Conservation (phyloP, 805 yeast species). For the Pichia paraexigua region DNA sequence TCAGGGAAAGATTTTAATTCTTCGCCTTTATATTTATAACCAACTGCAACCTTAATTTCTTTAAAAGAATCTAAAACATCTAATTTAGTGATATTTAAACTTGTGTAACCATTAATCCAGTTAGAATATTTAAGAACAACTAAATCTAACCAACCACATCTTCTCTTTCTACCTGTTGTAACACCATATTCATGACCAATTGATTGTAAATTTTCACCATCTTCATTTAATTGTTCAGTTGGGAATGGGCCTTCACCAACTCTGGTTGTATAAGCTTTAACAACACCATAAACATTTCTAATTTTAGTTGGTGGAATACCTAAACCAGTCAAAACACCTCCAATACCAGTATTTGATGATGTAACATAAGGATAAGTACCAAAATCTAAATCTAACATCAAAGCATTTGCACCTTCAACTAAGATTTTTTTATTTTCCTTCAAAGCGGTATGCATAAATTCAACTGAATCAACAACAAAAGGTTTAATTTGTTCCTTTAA, state of each 20-base stretch:
- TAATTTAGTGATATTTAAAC: slow-evolving; percentile 87
- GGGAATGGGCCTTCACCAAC: slow-evolving; percentile 99
- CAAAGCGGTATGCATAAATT: slow-evolving; percentile 73
- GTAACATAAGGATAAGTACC: slow-evolving; percentile 98
- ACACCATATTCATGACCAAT: slow-evolving; percentile 97
- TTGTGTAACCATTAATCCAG: slow-evolving; percentile 89
- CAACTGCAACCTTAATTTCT: slow-evolving; percentile 82
- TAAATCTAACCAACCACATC: slow-evolving; percentile 98
- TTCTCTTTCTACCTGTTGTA: slow-evolving; percentile 97
- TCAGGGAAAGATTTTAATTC: slow-evolving; percentile 80
- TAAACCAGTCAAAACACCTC: slow-evolving; percentile 95
- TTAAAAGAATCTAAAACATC: slow-evolving; percentile 89
- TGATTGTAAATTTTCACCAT: slow-evolving; percentile 78
- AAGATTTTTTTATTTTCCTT: slow-evolving; percentile 73
- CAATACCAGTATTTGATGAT: slow-evolving; percentile 91
- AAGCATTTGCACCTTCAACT: slow-evolving; percentile 97
- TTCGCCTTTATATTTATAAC: slow-evolving; percentile 75
- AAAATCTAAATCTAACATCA: slow-evolving; percentile 94
- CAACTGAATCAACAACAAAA: slow-evolving; percentile 88
- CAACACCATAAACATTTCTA: slow-evolving; percentile 85
- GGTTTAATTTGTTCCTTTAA: slow-evolving; percentile 74
- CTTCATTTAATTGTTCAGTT: slow-evolving; percentile 84
- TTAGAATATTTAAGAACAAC: slow-evolving; percentile 91
- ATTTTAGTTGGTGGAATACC: slow-evolving; percentile 91
- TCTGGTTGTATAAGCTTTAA: slow-evolving; percentile 96